These are phyloP conservation scores for Trebouxiophyceae sp. DNA, from an alignment of 163 green algal genomes.

Conservation along the genomic window DNA sequence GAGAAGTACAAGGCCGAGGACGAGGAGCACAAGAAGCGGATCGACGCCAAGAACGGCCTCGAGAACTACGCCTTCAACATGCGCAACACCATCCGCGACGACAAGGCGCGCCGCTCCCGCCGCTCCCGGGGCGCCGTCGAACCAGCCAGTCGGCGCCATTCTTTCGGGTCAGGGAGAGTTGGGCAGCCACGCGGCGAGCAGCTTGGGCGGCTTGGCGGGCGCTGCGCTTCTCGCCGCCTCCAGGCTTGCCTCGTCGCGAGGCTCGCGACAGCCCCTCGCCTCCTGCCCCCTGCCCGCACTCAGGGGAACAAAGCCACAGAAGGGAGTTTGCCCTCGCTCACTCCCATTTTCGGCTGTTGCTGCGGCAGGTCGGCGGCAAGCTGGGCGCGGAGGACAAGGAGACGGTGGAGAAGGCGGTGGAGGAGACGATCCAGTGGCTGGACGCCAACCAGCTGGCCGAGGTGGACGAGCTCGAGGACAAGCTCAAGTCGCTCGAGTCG, in stretches of 20 bases:
- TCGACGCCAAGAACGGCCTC: slow-evolving; percentile 89
- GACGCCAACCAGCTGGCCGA: slow-evolving; percentile 84
- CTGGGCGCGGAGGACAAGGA: slow-evolving; percentile 82
- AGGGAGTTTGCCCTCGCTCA: not conserved
- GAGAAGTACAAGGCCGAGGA: slow-evolving; percentile 87
- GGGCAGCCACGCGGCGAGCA: not conserved
- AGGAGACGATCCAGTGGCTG: slow-evolving; percentile 82
- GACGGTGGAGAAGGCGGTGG: slow-evolving; percentile 80
- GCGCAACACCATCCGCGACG: slow-evolving; percentile 85
- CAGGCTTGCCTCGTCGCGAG: not conserved
- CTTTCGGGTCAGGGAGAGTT: too few relatives aligned
- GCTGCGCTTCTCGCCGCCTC: not conserved
- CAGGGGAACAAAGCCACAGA: not conserved
- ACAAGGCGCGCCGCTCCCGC: too few relatives aligned
- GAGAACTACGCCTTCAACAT: slow-evolving; percentile 99
- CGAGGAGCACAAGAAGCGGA: slow-evolving; percentile 54
- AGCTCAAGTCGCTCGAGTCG: slow-evolving; percentile 88
- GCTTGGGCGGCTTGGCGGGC: not conserved
- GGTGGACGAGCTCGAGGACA: slow-evolving; percentile 87
- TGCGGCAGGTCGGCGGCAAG: slow-evolving; percentile 48
- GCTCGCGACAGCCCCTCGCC: not conserved
- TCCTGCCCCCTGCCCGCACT: not conserved
- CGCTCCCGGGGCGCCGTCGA: too few relatives aligned
- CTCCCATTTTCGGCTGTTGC: not conserved
- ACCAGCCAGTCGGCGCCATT: too few relatives aligned